Percentiles rank a stretch among this genome's conserved stretches.
Evolutionary conservation across 148 eudicot genomes (phyloP).

Genomic region (Rhododendron simsii): DNA sequence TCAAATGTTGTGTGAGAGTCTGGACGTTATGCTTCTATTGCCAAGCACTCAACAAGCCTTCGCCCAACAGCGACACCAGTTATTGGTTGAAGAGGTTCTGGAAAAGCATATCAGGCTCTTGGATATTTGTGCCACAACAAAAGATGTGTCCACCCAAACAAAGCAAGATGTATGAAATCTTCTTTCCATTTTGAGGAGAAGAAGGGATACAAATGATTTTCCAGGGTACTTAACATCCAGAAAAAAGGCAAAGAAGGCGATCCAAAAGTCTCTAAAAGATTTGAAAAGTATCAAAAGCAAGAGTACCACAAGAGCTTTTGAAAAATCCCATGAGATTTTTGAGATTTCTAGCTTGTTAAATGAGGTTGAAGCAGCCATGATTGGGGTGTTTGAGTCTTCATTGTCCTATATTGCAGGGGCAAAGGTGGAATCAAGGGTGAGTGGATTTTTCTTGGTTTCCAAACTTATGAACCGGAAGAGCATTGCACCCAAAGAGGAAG

Average conservation of each 20-base stretch:
- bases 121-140: slow-evolving; percentile 38
- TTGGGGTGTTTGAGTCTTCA: slow-evolving; percentile 13
- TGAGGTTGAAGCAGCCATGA: slow-evolving; percentile 18
- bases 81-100: slow-evolving; percentile 12
- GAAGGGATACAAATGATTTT: slow-evolving; percentile 23
- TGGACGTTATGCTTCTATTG: slow-evolving; percentile 23
- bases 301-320: neutral
- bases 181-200: slow-evolving; percentile 37
- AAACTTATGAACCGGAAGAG: neutral
- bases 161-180: slow-evolving; percentile 33
- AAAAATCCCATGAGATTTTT: neutral
- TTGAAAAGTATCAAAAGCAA: slow-evolving; percentile 17
- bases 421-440: neutral
- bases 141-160: slow-evolving; percentile 28
- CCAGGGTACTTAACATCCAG: slow-evolving; percentile 23
- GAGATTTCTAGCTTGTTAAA: slow-evolving; percentile 4
- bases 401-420: neutral
- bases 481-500: neutral
- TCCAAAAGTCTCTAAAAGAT: slow-evolving; percentile 34
- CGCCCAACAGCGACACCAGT: neutral
- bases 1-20: neutral
- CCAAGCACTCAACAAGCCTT: slow-evolving; percentile 14
- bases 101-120: slow-evolving; percentile 41
- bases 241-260: slow-evolving; percentile 25
- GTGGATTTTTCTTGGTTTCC: neutral